Base-by-base conservation (phyloP, 1,139 yeast genomes). In the Zygosaccharomyces sapae region DNA sequence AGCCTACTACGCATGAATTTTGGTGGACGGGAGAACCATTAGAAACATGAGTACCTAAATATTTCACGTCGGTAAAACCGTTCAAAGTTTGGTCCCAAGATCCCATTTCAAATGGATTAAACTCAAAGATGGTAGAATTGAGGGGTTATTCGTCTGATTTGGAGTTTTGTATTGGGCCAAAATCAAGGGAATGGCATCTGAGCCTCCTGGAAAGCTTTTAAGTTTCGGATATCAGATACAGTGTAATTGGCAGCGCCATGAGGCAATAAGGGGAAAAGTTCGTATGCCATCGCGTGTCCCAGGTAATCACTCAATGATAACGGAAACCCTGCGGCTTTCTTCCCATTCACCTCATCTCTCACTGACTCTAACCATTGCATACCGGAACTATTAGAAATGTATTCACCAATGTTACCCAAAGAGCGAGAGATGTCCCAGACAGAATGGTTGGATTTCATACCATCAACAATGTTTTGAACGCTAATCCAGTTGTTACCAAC, bases 101-200 rank as follows among this genome's bases (percentile, higher is more conserved):
- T 4, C 96, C 96, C 64, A 87, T 63, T 67, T 88, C 96, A 58
- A 69, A 86, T 0, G 96, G 89, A 52, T 77, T 84, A 59, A 85
- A 72, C 66, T 88, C 96, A 53, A 85, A 79, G 18, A 83, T 74
- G 1, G 95, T 82, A 4, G 90, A 79, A 62, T 84, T 87, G 7
- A 70, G 67, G 77, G 73, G 46, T 81, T 68, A 44, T 82, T 71
- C 4, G 53, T 46, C 5, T 81, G 67, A 24, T 79, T 80, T 8
- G 94, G 94, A 10, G 80, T 72, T 70, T 96, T 79, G 44, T 88
- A 88, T 59, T 81, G 81, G 1, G 94, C 76, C 8, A 85, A 83
- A 31, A 86, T 75, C 48, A 88, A 79, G 9, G 96, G 96, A 83
- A 82, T 4, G 96, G 96, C 80, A 85, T 83, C 41, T 74, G 71